Evolutionary conservation across 2,329 filamentous ascomycete genomes (phyloP), one percentile per base, ranked within the genome.

Genomic region (Fusarium penzigii): DNA sequence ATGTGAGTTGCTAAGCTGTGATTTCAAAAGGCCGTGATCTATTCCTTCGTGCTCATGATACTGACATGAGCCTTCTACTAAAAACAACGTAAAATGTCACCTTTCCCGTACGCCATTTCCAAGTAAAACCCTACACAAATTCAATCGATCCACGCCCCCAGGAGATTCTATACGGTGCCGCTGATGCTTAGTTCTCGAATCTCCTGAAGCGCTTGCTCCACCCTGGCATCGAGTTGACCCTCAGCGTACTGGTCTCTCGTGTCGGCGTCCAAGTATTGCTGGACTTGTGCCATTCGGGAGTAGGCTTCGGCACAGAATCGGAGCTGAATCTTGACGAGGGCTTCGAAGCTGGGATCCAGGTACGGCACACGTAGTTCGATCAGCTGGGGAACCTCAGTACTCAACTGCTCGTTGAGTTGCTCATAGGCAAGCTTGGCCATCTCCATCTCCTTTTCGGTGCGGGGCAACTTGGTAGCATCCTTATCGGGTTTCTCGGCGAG

Each of bases 401-500:
- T 95, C 47, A 99, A 83, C 72, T 97, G 95, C 67, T 97, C 92
- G 75, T 99, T 99, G 64, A 99, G 81, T 74, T 96, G 90, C 71
- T 99, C 94, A 78, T 99, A 99, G 10, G 91, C 90, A 51, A 85
- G 85, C 73, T 90, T 93, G 59, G 93, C 91, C 83, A 97, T 91
- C 64, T 97, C 92, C 71, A 92, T 87, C 74, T 99, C 95, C 79
- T 95, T 95, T 72, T 99, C 94, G 20, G 93, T 90, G 50, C 93
- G 90, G 2, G 95, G 94, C 49, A 99, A 85, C 78, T 97, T 99
- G 47, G 90, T 93, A 13, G 92, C 90, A 70, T 99, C 94, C 80
- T 99, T 99, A 80, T 99, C 94, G 43, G 94, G 94, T 79, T 99
- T 97, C 75, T 99, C 95, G 48, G 90, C 91, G 39, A 99, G 85